Conservation (phyloP, 2,329 filamentous ascomycete species). For the Ceratocystis cubensis region DNA sequence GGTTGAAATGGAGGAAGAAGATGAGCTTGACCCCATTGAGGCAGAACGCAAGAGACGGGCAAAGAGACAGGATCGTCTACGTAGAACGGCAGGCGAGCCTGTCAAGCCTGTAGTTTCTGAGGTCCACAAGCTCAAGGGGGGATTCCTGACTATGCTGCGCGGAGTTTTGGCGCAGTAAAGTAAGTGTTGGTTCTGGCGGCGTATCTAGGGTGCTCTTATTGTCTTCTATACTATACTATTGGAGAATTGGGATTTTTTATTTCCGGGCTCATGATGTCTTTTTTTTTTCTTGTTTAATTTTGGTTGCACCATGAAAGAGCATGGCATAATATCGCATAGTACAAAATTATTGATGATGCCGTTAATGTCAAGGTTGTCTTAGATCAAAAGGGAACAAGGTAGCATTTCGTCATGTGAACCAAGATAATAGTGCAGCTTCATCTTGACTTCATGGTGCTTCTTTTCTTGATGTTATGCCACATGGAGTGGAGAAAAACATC, state of each 20-base stretch:
- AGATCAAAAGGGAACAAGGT: no score
- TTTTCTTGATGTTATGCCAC: neutral
- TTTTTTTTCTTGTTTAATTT: neutral
- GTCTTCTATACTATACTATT: neutral
- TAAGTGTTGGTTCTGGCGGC: neutral
- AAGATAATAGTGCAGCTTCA: neutral
- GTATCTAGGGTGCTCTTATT: neutral
- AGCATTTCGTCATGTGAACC: no score
- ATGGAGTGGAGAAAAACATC: neutral
- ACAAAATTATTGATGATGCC: no score
- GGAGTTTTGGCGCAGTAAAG: constrained; percentile 61
- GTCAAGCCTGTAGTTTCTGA: constrained; percentile 67
- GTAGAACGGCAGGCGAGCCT: constrained; percentile 71
- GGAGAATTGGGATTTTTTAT: neutral
- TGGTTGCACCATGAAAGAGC: no score
- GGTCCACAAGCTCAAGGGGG: constrained; percentile 65
- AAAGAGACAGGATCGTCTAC: constrained; percentile 66
- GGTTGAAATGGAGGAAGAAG: constrained; percentile 56
- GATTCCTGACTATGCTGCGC: constrained; percentile 71
- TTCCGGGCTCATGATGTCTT: neutral
- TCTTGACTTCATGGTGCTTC: neutral
- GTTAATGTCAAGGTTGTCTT: no score
- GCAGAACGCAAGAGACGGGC: constrained; percentile 68
- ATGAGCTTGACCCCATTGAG: constrained; percentile 75
- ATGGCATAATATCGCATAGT: no score